Evolutionary conservation across 106 monocot species (phyloP), one percentile per base, ranked within the genome.

Genomic region (Posidonia australis): DNA sequence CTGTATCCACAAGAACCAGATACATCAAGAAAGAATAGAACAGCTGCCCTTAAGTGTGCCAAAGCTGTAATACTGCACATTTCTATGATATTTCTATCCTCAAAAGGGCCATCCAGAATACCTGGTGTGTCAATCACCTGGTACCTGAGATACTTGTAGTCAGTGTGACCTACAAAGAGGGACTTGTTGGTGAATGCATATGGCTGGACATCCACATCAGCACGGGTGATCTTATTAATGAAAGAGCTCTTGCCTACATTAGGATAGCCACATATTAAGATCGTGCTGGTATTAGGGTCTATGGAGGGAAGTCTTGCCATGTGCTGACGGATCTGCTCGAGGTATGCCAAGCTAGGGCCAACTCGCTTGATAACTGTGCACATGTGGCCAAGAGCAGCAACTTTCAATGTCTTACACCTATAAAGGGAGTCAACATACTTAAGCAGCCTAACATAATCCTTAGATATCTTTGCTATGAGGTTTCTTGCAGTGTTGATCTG

Each of bases 201-300:
- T 7, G 96, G 96, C 67, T 98, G 96, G 27, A 98, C 96, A 56
- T 98, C 96, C 19, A 98, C 96, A 67, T 98, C 96, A 67, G 96
- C 96, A 51, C 90, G 77, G 10, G 90, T 90, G 28, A 98, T 71
- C 75, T 90, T 98, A 36, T 98, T 98, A 9, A 90, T 85, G 48
- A 98, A 98, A 30, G 90, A 91, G 57, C 96, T 98, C 82, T 98
- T 98, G 21, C 98, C 98, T 20, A 98, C 98, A 83, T 98, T 98
- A 10, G 96, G 98, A 51, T 84, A 98, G 13, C 91, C 96, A 64
- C 96, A 98, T 11, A 98, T 90, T 65, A 98, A 68, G 10, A 98
- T 61, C 11, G 96, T 98, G 1, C 96, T 77, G n/a, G 84, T 85
- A 46, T 91, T 91, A 7, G 96, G 98, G 30, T 98, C 98, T n/a